These are phyloP conservation scores for Yarrowia hollandica DNA, from an alignment of 805 yeast genomes.

Conservation along the genomic window DNA sequence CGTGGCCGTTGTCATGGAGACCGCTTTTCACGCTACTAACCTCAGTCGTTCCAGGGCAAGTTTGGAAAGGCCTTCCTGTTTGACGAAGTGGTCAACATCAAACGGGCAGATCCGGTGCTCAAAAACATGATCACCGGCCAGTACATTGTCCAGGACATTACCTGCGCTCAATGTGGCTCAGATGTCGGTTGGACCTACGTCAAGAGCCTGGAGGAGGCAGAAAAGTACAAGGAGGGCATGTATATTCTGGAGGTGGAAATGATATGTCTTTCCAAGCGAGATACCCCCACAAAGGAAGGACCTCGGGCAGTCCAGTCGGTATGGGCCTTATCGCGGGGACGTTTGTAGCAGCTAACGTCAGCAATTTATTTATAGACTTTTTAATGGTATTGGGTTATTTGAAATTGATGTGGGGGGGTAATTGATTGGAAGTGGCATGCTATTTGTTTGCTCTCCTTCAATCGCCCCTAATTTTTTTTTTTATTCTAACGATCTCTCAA, in stretches of 20 bases:
- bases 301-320: not conserved
- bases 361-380: constrained; percentile 7
- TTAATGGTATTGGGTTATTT: not conserved
- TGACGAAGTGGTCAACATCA: constrained; percentile 50
- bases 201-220: constrained; percentile 48
- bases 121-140: constrained; percentile 61
- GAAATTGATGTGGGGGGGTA: not conserved
- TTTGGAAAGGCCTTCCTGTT: constrained; percentile 61
- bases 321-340: not conserved
- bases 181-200: constrained; percentile 67
- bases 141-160: constrained; percentile 57
- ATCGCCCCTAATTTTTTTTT: no score
- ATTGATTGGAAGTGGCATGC: no score
- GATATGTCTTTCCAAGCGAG: constrained; percentile 9
- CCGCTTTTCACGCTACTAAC: no score
- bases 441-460: no score
- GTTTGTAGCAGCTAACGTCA: not conserved
- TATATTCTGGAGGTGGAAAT: constrained; percentile 51
- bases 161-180: constrained; percentile 55
- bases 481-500: no score
- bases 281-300: not conserved
- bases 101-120: constrained; percentile 43
- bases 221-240: constrained; percentile 61
- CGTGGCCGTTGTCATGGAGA: no score
- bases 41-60: constrained; percentile 52